phyloP scores from a whole-genome alignment of 768 basidiomycete species.

The Mycena sanguinolenta region DNA sequence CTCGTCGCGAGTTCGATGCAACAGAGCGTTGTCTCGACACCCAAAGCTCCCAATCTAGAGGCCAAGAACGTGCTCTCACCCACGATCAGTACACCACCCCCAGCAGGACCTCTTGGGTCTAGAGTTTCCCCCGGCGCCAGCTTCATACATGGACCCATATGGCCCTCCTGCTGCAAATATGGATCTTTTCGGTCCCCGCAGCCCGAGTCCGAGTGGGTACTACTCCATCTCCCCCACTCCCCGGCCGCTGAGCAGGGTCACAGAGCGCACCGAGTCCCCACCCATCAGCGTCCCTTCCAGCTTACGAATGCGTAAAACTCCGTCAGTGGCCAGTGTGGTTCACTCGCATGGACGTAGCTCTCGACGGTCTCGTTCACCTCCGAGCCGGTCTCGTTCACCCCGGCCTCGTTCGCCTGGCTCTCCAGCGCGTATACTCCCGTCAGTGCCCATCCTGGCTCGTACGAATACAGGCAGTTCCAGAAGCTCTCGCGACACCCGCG shows the following conservation, averaged over 20 bases:
- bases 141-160: not conserved
- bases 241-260: conserved; percentile 17
- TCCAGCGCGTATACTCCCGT: not conserved
- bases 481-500: not conserved
- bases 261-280: conserved; percentile 19
- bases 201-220: conserved; percentile 4
- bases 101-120: not conserved
- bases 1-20: not conserved
- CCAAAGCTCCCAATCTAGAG: not conserved
- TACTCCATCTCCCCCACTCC: not conserved
- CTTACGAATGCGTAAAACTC: not conserved
- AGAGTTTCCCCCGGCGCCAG: no score
- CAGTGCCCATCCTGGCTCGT: not conserved
- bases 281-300: not conserved
- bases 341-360: no score
- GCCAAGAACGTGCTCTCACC: not conserved
- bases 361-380: no score
- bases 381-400: no score
- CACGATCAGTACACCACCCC: not conserved
- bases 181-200: conserved; percentile 16
- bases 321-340: no score
- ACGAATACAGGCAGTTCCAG: not conserved
- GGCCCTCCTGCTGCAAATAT: not conserved
- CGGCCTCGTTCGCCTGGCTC: not conserved
- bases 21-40: not conserved